phyloP scores from a whole-genome alignment of 768 basidiomycete species.

The Fomitopsis pulvina region DNA sequence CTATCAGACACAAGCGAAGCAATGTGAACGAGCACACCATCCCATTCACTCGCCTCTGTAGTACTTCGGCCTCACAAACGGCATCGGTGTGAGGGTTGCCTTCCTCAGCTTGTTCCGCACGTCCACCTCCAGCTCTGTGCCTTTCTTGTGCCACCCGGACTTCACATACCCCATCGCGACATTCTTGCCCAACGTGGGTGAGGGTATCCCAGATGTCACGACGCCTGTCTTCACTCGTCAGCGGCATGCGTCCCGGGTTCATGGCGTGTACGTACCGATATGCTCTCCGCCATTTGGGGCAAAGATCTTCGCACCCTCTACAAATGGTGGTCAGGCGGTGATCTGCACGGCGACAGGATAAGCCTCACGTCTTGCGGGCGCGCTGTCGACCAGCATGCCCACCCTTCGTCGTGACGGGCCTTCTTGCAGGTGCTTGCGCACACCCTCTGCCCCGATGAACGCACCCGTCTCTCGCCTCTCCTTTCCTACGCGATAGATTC shows the following conservation, averaged over 20 bases:
- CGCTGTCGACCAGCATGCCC: constrained; percentile 75
- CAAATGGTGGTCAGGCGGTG: constrained; percentile 5
- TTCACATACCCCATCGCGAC: constrained; percentile 94
- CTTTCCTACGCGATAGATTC: constrained; percentile 60
- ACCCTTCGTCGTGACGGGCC: constrained; percentile 75
- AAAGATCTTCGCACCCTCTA: constrained; percentile 78
- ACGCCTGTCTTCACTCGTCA: too few species aligned
- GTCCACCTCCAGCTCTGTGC: constrained; percentile 77
- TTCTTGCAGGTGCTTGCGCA: constrained; percentile 71
- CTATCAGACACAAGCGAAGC: too few species aligned
- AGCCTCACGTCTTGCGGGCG: constrained; percentile 74
- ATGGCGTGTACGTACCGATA: constrained; percentile 50
- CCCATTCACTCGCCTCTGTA: constrained; percentile 46
- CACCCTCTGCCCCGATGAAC: constrained; percentile 76
- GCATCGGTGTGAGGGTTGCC: constrained; percentile 76
- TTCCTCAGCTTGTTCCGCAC: constrained; percentile 76
- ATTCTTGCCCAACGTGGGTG: constrained; percentile 83
- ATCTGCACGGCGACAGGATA: constrained; percentile 4
- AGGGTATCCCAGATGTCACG: constrained; percentile 94
- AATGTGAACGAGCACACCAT: too few species aligned
- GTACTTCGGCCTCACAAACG: constrained; percentile 81
- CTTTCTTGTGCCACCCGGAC: constrained; percentile 84
- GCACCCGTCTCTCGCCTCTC: constrained; percentile 61
- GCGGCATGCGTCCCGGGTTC: too few species aligned
- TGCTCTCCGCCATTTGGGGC: constrained; percentile 44